Base-by-base conservation (phyloP, 1,284 basidiomycete species). In the Boletus semigastroideus region DNA sequence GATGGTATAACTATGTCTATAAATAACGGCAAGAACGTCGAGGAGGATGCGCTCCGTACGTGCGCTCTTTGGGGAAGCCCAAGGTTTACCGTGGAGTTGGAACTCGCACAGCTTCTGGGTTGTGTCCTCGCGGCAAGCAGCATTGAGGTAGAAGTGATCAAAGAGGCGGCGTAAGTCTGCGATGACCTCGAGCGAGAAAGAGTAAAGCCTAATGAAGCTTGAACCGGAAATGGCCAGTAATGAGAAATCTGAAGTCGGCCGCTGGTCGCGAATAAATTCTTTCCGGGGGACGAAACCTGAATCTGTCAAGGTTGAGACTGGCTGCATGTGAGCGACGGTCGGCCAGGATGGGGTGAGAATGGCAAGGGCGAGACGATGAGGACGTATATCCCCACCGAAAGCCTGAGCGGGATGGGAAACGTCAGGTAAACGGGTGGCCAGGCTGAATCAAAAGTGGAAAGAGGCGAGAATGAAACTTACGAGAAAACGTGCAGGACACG, bases 31-130 rank as follows among this genome's bases (percentile, higher is more conserved):
- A 49, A 90, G 66, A 50, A 90, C 78, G 58, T 86, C 79, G 52
- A 90, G 69, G 42, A 90, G 72, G 52, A 90, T 78, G 56, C 79
- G 82, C 67, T 90, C 88, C 25, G 86, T 78, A 30, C 74, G 68
- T 48, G 81, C 69, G 58, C 74, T 82, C 74, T 87, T 90, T 46
- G 85, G 71, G 58, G 76, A 83, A 34, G 78, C 71, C 87, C 87
- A 90, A 41, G 87, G 87, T 67, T 84, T 88, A 22, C 80, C 81
- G 33, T 80, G 76, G 34, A 90, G 74, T 27, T 74, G 68, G 56
- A 87, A 84, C 69, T 90, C 86, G 67, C 74, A 82, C 54, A 86
- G 75, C 56, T 80, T 80, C 46, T 84, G 78, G n/a, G 69, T 57
- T 0, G 71, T 58, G 63, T 86, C 80, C 68, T 88, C 82, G 41